Evolutionary conservation across 768 basidiomycete species (phyloP).

Genomic region (Amanita inopinata): DNA sequence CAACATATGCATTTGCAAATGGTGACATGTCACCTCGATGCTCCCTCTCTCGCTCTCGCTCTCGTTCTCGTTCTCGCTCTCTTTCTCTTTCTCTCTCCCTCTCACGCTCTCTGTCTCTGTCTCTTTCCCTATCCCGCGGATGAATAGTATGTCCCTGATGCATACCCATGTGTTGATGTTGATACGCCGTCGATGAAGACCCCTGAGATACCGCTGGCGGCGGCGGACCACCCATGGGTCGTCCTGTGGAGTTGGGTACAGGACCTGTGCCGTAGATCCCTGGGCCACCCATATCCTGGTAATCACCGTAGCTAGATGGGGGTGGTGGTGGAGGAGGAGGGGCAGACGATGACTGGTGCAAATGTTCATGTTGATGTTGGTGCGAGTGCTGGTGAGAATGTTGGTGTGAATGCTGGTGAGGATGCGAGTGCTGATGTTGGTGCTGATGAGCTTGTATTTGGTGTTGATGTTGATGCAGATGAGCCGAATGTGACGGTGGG

Average conservation of each 20-base stretch:
- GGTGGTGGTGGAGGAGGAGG: neutral
- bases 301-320: constrained; percentile 4
- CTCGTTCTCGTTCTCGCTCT: neutral
- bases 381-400: neutral
- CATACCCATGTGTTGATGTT: neutral
- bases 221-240: neutral
- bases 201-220: constrained; percentile 3
- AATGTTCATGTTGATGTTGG: constrained; percentile 4
- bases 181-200: constrained; percentile 1
- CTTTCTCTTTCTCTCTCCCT: neutral
- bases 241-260: neutral
- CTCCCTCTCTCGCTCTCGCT: constrained; percentile 1
- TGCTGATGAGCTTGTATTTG: constrained; percentile 9
- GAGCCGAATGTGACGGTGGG: constrained; percentile 1
- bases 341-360: neutral
- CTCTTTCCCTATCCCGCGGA: constrained; percentile 1
- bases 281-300: constrained; percentile 1
- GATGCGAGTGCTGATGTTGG: constrained; percentile 10
- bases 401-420: constrained; percentile 2
- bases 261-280: constrained; percentile 3
- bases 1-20: constrained; percentile 3
- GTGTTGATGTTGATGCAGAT: constrained; percentile 10
- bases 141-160: neutral
- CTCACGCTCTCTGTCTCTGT: neutral
- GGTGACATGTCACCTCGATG: constrained; percentile 7